phyloP scores from a whole-genome alignment of 768 basidiomycete species.

The Cyathus striatus region DNA sequence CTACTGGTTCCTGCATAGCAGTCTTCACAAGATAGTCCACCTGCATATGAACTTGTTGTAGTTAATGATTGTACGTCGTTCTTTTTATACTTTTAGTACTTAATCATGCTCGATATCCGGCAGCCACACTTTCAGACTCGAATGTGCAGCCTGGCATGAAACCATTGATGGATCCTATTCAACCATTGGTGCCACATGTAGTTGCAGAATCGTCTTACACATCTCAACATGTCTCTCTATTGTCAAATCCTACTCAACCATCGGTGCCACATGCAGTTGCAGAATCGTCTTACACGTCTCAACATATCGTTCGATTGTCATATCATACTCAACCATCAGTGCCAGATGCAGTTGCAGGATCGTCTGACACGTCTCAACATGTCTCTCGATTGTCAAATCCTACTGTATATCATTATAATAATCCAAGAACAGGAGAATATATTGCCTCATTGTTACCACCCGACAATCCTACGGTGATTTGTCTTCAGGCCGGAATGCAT shows the following conservation, averaged over 20 bases:
- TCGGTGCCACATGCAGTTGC: too few species aligned
- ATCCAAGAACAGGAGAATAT: slow-evolving; percentile 53
- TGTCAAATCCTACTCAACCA: too few species aligned
- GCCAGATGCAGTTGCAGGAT: too few species aligned
- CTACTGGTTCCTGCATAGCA: too few species aligned
- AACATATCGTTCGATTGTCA: too few species aligned
- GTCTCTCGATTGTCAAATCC: too few species aligned
- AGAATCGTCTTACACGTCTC: too few species aligned
- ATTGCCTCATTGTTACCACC: slow-evolving; percentile 67
- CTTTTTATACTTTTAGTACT: too few species aligned
- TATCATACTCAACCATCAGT: too few species aligned
- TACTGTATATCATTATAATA: slow-evolving; percentile 63
- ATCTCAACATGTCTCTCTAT: slow-evolving; percentile 25
- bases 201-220: slow-evolving; percentile 18
- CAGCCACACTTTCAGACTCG: too few species aligned
- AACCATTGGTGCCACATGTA: slow-evolving; percentile 8
- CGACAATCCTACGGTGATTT: slow-evolving; percentile 79
- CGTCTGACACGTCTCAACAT: too few species aligned
- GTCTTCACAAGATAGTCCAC: slow-evolving; percentile 37
- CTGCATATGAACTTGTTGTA: slow-evolving; percentile 40
- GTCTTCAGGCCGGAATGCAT: slow-evolving; percentile 75
- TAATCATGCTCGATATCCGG: too few species aligned
- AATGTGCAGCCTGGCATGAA: background rate
- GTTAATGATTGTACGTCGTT: slow-evolving; percentile 20
- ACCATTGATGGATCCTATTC: background rate